These are phyloP conservation scores for Saccharomycopsis sp. DNA, from an alignment of 805 yeast genomes.

Conservation along the genomic window DNA sequence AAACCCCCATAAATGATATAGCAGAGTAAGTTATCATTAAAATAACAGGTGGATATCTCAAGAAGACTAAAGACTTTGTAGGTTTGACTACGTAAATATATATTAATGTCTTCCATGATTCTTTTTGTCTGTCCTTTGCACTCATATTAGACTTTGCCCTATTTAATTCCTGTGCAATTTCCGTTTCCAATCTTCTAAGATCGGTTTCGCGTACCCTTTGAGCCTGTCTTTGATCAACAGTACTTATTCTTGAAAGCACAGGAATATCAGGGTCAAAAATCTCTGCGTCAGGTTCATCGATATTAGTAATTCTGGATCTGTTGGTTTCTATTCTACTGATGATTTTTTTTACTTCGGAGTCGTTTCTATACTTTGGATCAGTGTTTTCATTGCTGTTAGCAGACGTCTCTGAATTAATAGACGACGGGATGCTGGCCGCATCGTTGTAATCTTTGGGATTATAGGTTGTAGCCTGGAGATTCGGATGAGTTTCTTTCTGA, in stretches of 20 bases:
- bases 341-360: neutral
- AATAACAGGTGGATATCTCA: slow-evolving; percentile 68
- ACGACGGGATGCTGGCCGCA: neutral
- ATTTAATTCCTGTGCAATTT: slow-evolving; percentile 14
- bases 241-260: slow-evolving; percentile 32
- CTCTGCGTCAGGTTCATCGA: neutral
- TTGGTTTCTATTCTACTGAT: slow-evolving; percentile 5
- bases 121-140: slow-evolving; percentile 23
- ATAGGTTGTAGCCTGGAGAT: neutral
- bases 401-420: neutral
- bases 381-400: neutral
- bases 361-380: neutral
- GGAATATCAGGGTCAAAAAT: slow-evolving; percentile 26
- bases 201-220: slow-evolving; percentile 18
- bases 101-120: slow-evolving; percentile 26
- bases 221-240: slow-evolving; percentile 24
- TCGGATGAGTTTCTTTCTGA: slow-evolving; percentile 6
- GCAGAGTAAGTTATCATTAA: slow-evolving; percentile 62
- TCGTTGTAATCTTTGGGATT: neutral
- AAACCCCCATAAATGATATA: slow-evolving; percentile 62
- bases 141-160: neutral
- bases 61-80: slow-evolving; percentile 49
- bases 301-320: neutral
- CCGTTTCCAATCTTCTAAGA: slow-evolving; percentile 20
- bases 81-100: slow-evolving; percentile 54